Conservation (phyloP, 2,329 filamentous ascomycete species). For the Fusarium falciforme region DNA sequence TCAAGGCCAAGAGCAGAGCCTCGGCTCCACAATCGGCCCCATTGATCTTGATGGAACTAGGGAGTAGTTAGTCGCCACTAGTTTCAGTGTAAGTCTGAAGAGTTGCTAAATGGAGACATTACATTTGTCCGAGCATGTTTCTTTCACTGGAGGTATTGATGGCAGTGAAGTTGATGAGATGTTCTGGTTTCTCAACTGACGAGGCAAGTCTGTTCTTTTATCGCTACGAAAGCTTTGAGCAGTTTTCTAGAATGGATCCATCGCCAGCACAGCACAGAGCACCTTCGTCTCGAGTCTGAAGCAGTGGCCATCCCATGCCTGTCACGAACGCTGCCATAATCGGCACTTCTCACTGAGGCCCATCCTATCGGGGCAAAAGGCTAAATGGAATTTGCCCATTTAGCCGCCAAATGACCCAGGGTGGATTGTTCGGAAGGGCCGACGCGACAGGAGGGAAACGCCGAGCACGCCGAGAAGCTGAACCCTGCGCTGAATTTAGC, state of each 20-base stretch:
- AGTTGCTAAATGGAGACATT: neutral
- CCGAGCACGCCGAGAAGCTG: slow-evolving; percentile 20
- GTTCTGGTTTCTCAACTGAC: neutral
- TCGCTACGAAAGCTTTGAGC: neutral
- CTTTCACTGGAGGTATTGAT: neutral
- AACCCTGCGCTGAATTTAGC: neutral
- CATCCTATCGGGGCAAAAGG: slow-evolving; percentile 23
- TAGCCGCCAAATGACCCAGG: slow-evolving; percentile 13
- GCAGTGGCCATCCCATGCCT: neutral
- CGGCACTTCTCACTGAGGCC: neutral
- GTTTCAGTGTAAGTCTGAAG: neutral
- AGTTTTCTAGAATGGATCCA: slow-evolving; percentile 3
- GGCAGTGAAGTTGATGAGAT: neutral
- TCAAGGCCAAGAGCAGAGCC: slow-evolving; percentile 57
- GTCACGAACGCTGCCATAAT: neutral
- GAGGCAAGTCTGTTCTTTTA: slow-evolving; percentile 2
- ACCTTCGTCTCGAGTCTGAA: neutral
- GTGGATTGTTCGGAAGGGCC: slow-evolving; percentile 1
- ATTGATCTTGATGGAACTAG: slow-evolving; percentile 52
- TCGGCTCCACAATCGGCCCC: slow-evolving; percentile 54
- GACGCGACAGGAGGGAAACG: neutral
- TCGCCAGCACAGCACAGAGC: neutral
- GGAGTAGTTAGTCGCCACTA: neutral
- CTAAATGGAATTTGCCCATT: slow-evolving; percentile 17
- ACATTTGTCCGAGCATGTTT: slow-evolving; percentile 25